Evolutionary conservation across 805 yeast genomes (phyloP).

Genomic region (Wickerhamiella australiensis): DNA sequence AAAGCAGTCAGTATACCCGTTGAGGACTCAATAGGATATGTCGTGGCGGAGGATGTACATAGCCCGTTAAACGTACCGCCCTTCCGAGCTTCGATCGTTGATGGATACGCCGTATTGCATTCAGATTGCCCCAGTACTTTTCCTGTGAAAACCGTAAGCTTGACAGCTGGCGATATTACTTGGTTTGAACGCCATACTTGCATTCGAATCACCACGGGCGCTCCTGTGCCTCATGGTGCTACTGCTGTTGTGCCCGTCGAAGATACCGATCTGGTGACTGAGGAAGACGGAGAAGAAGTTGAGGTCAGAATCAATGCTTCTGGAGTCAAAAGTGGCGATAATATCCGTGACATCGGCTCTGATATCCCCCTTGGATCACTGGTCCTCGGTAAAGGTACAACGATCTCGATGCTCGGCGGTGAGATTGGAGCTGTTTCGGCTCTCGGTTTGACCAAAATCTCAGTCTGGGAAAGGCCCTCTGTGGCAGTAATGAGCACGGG

Average conservation of each 20-base stretch:
- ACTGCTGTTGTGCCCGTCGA: conserved; percentile 45
- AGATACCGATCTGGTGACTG: conserved; percentile 33
- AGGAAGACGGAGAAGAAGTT: conserved; percentile 36
- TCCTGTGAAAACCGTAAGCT: conserved; percentile 22
- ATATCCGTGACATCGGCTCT: conserved; percentile 38
- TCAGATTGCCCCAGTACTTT: conserved; percentile 37
- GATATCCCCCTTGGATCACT: conserved; percentile 34
- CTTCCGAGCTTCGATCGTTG: conserved; percentile 45
- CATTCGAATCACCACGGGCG: conserved; percentile 44
- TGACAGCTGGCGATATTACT: conserved; percentile 26
- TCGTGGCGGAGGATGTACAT: conserved; percentile 34
- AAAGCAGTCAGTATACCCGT: conserved; percentile 21
- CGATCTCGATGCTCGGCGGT: conserved; percentile 36
- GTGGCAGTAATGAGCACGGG: conserved; percentile 43
- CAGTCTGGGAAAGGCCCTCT: conserved; percentile 34
- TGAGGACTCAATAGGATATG: conserved; percentile 30
- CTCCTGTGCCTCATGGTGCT: conserved; percentile 44
- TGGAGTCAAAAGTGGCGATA: conserved; percentile 34
- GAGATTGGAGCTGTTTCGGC: conserved; percentile 40
- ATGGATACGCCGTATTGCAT: conserved; percentile 41
- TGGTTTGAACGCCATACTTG: conserved; percentile 29
- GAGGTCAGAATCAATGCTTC: conserved; percentile 33
- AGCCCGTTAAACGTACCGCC: conserved; percentile 36
- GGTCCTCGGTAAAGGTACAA: conserved; percentile 30
- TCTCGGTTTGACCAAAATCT: conserved; percentile 33